Conservation (phyloP, 2,329 filamentous ascomycete genomes). For the Aspergillus udagawae region DNA sequence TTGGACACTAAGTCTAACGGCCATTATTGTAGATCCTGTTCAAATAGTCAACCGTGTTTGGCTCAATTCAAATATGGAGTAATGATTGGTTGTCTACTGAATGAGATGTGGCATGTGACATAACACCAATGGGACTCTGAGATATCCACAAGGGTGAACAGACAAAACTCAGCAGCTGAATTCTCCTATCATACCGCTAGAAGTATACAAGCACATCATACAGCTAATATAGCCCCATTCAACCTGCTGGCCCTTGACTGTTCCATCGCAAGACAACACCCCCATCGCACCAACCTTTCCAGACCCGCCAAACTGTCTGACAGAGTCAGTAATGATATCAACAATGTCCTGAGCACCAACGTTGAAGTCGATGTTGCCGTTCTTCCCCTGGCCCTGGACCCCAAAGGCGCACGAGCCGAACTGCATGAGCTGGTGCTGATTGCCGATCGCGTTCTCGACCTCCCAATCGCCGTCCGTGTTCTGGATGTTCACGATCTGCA, state of each 20-base stretch:
- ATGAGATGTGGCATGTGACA: no score
- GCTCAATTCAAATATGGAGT: no score
- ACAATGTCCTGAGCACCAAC: slow-evolving; percentile 32
- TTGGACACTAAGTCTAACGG: no score
- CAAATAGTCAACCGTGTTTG: no score
- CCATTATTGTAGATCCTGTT: no score
- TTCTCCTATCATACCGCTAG: no score
- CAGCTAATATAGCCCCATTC: slow-evolving; percentile 24
- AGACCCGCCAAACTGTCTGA: slow-evolving; percentile 25
- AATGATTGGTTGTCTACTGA: no score
- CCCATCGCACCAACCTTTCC: slow-evolving; percentile 36
- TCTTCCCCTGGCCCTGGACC: slow-evolving; percentile 19
- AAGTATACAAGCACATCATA: no score
- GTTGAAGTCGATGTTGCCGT: slow-evolving; percentile 26
- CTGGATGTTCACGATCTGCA: slow-evolving; percentile 33
- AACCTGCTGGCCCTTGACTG: slow-evolving; percentile 10
- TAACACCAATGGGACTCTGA: no score
- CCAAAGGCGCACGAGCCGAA: slow-evolving; percentile 33
- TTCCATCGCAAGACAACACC: slow-evolving; percentile 27
- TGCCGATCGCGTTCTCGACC: slow-evolving; percentile 10
- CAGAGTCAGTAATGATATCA: slow-evolving; percentile 31
- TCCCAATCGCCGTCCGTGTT: slow-evolving; percentile 15
- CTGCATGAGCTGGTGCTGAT: slow-evolving; percentile 21
- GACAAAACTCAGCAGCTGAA: no score
- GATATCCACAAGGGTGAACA: no score